Base-by-base conservation (phyloP, 371 early-diverging fungal species). In the Rhizopus delemar region DNA sequence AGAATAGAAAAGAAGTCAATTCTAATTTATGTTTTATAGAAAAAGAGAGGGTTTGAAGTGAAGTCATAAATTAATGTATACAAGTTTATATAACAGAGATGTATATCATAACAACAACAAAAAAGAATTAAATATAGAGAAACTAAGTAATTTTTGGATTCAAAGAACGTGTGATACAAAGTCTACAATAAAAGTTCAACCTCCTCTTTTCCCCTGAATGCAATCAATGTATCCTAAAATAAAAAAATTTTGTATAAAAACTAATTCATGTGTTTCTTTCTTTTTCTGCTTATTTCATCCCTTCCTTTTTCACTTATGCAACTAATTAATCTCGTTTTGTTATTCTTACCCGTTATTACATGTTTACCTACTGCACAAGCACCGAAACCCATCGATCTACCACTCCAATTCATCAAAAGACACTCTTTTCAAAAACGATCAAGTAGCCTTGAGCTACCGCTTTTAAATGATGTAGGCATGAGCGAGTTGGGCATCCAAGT, bases 401-500 rank as follows among this genome's bases (percentile, higher is more conserved):
- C 51, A 12, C 41, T 50, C 16, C 51, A 46, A 29, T 12, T n/a
- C 8, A 35, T 43, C 4, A 49, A 22, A 55, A 28, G 31, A 2
- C 4, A 11, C 45, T 2, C 33, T 29, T 35, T 28, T 39, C 48
- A n/a, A 55, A 55, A 61, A 39, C 8, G 43, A 43, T 43, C 36
- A 48, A 46, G 28, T 7, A 28, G 34, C 45, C 7, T 41, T 7
- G 9, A 66, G 13, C n/a, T 57, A 3, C 63, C 62, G 31, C 51
- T 76, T 4, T 38, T 73, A 13, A 68, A 74, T 28, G 72, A 77
- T 32, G 29, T 72, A 13, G 69, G 72, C 38, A 22, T 70, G 3
- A 66, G 51, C 38, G 62, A 74, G 53, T 46, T 72, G 7, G 74
- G 60, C 2, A 56, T 79, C n/a, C 56, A 74, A 39, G 84, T 86